These are phyloP conservation scores for Yarrowia sp. DNA, from an alignment of 805 yeast species.

Conservation along the genomic window DNA sequence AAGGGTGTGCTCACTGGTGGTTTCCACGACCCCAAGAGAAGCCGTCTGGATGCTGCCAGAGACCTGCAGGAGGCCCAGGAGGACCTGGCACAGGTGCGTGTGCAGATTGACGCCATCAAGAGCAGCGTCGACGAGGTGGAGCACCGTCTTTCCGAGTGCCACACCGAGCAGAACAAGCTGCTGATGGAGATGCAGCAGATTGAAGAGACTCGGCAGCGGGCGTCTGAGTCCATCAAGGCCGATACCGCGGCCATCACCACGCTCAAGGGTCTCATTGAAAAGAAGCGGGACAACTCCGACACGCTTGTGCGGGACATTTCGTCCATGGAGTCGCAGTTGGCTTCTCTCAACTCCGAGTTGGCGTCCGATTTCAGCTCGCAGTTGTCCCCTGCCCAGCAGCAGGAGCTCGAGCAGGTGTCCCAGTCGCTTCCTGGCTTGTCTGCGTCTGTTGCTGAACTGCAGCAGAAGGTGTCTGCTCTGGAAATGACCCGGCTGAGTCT, in stretches of 20 bases:
- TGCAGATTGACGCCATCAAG: conserved; percentile 49
- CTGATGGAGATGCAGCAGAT: conserved; percentile 32
- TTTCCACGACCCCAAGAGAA: conserved; percentile 69
- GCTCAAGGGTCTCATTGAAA: conserved; percentile 1
- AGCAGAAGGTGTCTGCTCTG: conserved; percentile 53
- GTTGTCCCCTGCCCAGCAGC: conserved; percentile 52
- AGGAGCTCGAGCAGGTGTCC: conserved; percentile 57
- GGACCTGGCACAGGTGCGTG: conserved; percentile 53
- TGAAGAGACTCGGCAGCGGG: conserved; percentile 40
- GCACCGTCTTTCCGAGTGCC: conserved; percentile 58
- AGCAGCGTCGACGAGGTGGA: conserved; percentile 51
- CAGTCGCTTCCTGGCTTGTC: conserved; percentile 45
- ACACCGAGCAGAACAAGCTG: conserved; percentile 54
- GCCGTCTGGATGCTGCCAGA: conserved; percentile 75
- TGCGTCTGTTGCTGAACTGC: conserved; percentile 52
- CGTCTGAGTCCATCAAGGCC: conserved; percentile 14
- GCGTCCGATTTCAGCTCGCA: conserved; percentile 60
- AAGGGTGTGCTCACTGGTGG: conserved; percentile 92
- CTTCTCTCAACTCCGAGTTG: conserved; percentile 59
- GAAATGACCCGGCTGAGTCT: conserved; percentile 53
- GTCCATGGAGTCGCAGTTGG: conserved; percentile 53
- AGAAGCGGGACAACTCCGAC: conserved; percentile 5
- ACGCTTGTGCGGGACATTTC: conserved; percentile 41
- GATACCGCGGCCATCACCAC: conserved; percentile 4
- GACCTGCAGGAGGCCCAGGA: conserved; percentile 57